Evolutionary conservation across 306 rosid genomes (phyloP).

Genomic region (Vigna angularis): DNA sequence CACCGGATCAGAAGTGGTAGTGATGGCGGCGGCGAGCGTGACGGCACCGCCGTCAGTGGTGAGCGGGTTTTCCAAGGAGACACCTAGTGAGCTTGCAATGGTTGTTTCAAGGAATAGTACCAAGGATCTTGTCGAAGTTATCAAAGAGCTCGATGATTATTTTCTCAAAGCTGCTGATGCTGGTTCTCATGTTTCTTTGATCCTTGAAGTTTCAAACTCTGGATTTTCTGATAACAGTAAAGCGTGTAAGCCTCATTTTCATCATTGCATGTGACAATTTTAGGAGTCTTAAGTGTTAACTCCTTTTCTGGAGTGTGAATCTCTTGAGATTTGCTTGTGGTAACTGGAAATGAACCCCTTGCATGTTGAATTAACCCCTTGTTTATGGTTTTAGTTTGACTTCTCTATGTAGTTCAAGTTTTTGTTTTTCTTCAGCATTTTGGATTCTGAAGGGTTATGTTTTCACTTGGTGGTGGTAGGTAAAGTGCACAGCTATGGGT

Average conservation of each 20-base stretch:
- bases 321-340: slow-evolving; percentile 15
- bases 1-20: slow-evolving; percentile 65
- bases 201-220: slow-evolving; percentile 79
- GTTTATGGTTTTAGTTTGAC: background rate
- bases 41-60: slow-evolving; percentile 65
- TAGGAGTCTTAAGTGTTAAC: background rate
- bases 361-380: slow-evolving; percentile 1
- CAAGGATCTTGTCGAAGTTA: slow-evolving; percentile 83
- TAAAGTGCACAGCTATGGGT: slow-evolving; percentile 72
- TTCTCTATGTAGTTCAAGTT: slow-evolving; percentile 9
- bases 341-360: background rate
- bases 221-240: slow-evolving; percentile 64
- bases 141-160: slow-evolving; percentile 92
- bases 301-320: background rate
- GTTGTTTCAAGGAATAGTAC: slow-evolving; percentile 72
- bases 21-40: slow-evolving; percentile 63
- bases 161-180: slow-evolving; percentile 91
- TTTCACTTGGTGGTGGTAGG: slow-evolving; percentile 52
- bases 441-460: slow-evolving; percentile 34
- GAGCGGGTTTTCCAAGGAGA: slow-evolving; percentile 69
- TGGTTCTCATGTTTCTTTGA: slow-evolving; percentile 70
- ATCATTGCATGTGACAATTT: slow-evolving; percentile 17
- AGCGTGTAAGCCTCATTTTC: slow-evolving; percentile 58
- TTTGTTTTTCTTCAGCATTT: background rate
- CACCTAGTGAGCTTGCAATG: slow-evolving; percentile 78